phyloP scores from a whole-genome alignment of 129 eudicot genomes.

The Calendula officinalis region DNA sequence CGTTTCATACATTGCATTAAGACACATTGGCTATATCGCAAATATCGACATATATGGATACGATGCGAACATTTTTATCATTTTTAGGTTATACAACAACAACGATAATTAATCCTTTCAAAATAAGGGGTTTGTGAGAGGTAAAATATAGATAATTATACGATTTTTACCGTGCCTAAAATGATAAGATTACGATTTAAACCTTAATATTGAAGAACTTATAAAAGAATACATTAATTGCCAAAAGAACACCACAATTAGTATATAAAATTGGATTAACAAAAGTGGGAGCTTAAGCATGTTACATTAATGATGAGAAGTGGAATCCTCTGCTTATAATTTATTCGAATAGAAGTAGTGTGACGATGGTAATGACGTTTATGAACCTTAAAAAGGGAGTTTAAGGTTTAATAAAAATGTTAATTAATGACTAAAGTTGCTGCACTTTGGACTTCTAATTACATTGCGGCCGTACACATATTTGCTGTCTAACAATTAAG shows the following conservation, averaged over 20 bases:
- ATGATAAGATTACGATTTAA: not conserved
- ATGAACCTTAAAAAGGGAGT: conserved; percentile 24
- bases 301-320: conserved; percentile 32
- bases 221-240: not conserved
- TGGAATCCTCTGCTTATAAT: conserved; percentile 25
- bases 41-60: too few species aligned
- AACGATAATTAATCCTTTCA: too few species aligned
- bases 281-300: conserved; percentile 25
- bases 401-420: conserved; percentile 8
- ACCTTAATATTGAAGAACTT: not conserved
- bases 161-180: too few species aligned
- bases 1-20: too few species aligned
- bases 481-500: conserved; percentile 21
- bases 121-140: too few species aligned
- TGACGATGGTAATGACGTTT: conserved; percentile 32
- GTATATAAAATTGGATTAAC: not conserved
- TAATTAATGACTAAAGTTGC: conserved; percentile 17
- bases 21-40: too few species aligned
- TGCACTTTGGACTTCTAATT: conserved; percentile 16
- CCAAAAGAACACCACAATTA: not conserved
- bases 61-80: too few species aligned
- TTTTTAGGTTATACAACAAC: too few species aligned
- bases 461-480: conserved; percentile 18
- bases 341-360: conserved; percentile 16
- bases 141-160: too few species aligned